These are phyloP conservation scores for Aurinia saxatilis DNA, from an alignment of 345 rosid species.

Conservation along the genomic window DNA sequence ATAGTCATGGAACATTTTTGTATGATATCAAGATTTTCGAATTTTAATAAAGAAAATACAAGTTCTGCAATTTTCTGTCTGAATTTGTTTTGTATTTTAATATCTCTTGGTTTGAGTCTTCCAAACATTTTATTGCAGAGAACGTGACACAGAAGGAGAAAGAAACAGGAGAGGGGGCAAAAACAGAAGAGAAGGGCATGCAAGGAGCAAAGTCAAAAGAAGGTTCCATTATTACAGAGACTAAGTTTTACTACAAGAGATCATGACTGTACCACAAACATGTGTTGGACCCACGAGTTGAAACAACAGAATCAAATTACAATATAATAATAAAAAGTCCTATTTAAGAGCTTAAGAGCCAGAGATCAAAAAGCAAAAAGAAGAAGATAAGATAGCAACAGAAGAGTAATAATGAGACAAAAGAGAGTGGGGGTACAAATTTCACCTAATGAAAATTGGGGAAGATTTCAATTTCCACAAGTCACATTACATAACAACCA, in stretches of 20 bases:
- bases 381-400: slow-evolving; percentile 3
- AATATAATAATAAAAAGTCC: background rate
- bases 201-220: background rate
- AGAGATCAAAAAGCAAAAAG: background rate
- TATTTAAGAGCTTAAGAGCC: slow-evolving; percentile 19
- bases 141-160: no score
- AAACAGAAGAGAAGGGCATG: background rate
- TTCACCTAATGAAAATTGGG: slow-evolving; percentile 12
- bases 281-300: slow-evolving; percentile 5
- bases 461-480: slow-evolving; percentile 13
- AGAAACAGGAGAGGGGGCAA: no score
- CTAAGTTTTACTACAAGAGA: background rate
- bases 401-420: slow-evolving; percentile 25
- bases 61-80: no score
- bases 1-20: background rate
- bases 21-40: no score
- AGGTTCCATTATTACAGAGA: slow-evolving; percentile 1
- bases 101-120: no score
- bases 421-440: slow-evolving; percentile 15
- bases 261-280: background rate
- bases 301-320: slow-evolving; percentile 16
- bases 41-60: no score
- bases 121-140: no score
- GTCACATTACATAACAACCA: slow-evolving; percentile 18
- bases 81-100: no score